These are phyloP conservation scores for Pythium brachiatum DNA, from an alignment of 352 stramenopile species.

Conservation along the genomic window DNA sequence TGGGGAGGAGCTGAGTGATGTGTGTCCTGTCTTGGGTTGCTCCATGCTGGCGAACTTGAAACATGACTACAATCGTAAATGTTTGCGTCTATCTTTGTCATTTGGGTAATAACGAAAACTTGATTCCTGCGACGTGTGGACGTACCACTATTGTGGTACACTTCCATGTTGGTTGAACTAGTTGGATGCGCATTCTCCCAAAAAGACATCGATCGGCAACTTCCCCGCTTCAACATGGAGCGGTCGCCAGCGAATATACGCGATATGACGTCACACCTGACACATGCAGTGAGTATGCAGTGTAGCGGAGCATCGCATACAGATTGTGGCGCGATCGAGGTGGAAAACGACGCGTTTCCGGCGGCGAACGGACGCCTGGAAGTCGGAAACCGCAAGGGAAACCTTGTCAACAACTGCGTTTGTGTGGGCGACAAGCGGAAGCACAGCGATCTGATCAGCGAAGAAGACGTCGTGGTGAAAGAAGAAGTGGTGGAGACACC, in stretches of 20 bases:
- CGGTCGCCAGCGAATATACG: background rate
- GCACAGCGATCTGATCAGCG: background rate
- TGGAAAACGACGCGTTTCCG: background rate
- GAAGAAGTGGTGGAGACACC: background rate
- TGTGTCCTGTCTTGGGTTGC: too few species aligned
- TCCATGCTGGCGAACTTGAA: too few species aligned
- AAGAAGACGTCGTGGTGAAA: background rate
- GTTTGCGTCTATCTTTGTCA: too few species aligned
- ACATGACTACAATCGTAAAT: too few species aligned
- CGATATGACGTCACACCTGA: background rate
- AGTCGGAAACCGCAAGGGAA: background rate
- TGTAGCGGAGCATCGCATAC: background rate
- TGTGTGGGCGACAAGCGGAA: background rate
- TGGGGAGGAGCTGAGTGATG: too few species aligned
- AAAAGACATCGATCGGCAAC: background rate
- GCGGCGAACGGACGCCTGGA: background rate
- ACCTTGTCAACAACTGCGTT: background rate
- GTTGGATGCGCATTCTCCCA: background rate
- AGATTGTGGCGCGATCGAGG: background rate
- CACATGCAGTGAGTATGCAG: background rate
- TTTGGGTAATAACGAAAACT: too few species aligned
- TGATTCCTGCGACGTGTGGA: too few species aligned
- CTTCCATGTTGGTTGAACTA: background rate
- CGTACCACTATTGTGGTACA: background rate
- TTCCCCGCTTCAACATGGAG: background rate